Conservation (phyloP, 768 basidiomycete species). For the Mycena haematopus region DNA sequence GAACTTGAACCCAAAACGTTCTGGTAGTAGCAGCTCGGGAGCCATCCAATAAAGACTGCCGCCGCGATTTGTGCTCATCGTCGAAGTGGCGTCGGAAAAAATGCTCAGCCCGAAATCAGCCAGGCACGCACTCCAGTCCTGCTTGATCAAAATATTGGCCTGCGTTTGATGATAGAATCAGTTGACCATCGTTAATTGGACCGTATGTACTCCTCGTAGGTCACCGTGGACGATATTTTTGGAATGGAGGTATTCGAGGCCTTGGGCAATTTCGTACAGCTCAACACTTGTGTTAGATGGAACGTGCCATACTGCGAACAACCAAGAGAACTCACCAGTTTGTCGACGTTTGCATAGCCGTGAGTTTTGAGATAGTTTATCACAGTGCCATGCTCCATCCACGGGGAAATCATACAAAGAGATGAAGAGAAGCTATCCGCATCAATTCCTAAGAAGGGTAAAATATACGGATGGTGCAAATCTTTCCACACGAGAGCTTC, state of each 20-base stretch:
- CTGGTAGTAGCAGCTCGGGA: slow-evolving; percentile 41
- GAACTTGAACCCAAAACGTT: slow-evolving; percentile 34
- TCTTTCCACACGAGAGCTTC: slow-evolving; percentile 39
- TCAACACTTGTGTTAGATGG: background rate
- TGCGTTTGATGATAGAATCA: background rate
- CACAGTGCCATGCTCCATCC: slow-evolving; percentile 38
- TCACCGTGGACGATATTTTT: slow-evolving; percentile 31
- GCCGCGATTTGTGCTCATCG: slow-evolving; percentile 34
- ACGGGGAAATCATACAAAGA: slow-evolving; percentile 39
- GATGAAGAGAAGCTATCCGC: slow-evolving; percentile 31
- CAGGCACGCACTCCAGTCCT: slow-evolving; percentile 38
- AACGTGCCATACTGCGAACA: background rate
- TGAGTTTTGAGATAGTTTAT: slow-evolving; percentile 31
- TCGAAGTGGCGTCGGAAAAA: slow-evolving; percentile 37
- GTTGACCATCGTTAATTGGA: background rate
- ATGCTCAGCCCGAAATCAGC: slow-evolving; percentile 43
- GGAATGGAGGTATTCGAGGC: slow-evolving; percentile 34
- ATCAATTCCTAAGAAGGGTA: slow-evolving; percentile 40
- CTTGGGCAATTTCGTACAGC: slow-evolving; percentile 32
- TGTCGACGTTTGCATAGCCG: slow-evolving; percentile 30
- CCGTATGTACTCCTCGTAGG: slow-evolving; percentile 26
- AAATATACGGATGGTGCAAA: slow-evolving; percentile 36
- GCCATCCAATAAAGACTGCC: slow-evolving; percentile 45
- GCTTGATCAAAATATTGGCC: slow-evolving; percentile 40
- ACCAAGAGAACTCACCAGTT: slow-evolving; percentile 18